phyloP scores from a whole-genome alignment of 805 yeast species.

The Saccharomycopsis malanga region DNA sequence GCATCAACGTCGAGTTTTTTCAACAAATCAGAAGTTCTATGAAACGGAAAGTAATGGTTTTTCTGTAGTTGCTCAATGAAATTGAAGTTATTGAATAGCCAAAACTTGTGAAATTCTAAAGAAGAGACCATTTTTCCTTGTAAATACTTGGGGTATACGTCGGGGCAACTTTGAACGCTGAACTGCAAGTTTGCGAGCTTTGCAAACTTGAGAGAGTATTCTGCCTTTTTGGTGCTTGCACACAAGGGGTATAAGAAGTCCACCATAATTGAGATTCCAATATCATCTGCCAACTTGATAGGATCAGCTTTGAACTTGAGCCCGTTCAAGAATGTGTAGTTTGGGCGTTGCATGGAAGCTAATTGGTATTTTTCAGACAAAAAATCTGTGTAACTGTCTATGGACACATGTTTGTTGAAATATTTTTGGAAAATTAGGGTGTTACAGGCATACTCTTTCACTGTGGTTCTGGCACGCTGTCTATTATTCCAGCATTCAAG shows the following conservation, averaged over 20 bases:
- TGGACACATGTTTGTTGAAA: too few relatives aligned
- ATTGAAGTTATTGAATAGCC: constrained; percentile 16
- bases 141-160: background rate
- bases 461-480: too few relatives aligned
- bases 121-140: constrained; percentile 5
- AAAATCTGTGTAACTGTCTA: too few relatives aligned
- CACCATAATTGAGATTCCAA: background rate
- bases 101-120: constrained; percentile 8
- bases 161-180: background rate
- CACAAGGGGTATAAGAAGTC: background rate
- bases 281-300: background rate
- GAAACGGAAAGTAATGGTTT: background rate
- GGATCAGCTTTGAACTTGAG: background rate
- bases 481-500: too few relatives aligned
- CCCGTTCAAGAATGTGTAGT: background rate
- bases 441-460: too few relatives aligned
- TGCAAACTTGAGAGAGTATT: background rate
- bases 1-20: background rate
- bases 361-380: too few relatives aligned
- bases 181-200: background rate
- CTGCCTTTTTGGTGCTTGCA: background rate
- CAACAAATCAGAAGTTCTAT: background rate
- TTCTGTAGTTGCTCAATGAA: constrained; percentile 2
- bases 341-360: too few relatives aligned
- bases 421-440: too few relatives aligned